Conservation (phyloP, 306 rosid genomes). For the Inga leiocalycina region DNA sequence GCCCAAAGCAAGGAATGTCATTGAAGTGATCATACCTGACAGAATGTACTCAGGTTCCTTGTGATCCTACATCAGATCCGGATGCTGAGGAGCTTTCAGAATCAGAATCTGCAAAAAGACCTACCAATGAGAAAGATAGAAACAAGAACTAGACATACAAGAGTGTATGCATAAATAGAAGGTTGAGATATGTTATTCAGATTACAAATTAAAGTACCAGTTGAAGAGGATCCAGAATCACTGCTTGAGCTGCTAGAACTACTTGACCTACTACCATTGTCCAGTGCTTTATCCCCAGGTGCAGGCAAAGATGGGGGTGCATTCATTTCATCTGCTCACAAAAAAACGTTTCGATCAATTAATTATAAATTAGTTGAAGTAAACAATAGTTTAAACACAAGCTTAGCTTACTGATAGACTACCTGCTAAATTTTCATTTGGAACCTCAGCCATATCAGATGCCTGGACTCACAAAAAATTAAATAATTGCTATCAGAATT, state of each 20-base stretch:
- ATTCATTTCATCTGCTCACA: slow-evolving; percentile 56
- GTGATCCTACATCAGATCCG: slow-evolving; percentile 71
- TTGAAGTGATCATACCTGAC: slow-evolving; percentile 38
- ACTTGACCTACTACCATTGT: slow-evolving; percentile 86
- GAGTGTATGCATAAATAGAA: neutral
- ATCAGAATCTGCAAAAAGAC: slow-evolving; percentile 60
- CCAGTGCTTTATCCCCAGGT: slow-evolving; percentile 59
- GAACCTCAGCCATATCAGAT: slow-evolving; percentile 44
- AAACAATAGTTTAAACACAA: slow-evolving; percentile 23
- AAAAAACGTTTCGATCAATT: slow-evolving; percentile 11
- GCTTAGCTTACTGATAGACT: neutral
- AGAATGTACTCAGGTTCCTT: slow-evolving; percentile 42
- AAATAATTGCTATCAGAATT: neutral
- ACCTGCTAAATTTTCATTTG: slow-evolving; percentile 67
- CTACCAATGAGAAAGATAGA: slow-evolving; percentile 23
- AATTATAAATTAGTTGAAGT: slow-evolving; percentile 1
- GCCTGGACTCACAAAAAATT: slow-evolving; percentile 43
- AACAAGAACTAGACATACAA: slow-evolving; percentile 27
- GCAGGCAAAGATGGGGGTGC: slow-evolving; percentile 53
- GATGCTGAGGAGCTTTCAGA: slow-evolving; percentile 78
- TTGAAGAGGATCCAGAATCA: slow-evolving; percentile 93
- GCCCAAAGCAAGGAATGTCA: neutral
- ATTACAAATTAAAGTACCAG: slow-evolving; percentile 60
- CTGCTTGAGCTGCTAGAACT: slow-evolving; percentile 98
- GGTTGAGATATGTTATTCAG: neutral